These are phyloP conservation scores for Fusarium compactum DNA, from an alignment of 2,329 filamentous ascomycete genomes.

Conservation along the genomic window DNA sequence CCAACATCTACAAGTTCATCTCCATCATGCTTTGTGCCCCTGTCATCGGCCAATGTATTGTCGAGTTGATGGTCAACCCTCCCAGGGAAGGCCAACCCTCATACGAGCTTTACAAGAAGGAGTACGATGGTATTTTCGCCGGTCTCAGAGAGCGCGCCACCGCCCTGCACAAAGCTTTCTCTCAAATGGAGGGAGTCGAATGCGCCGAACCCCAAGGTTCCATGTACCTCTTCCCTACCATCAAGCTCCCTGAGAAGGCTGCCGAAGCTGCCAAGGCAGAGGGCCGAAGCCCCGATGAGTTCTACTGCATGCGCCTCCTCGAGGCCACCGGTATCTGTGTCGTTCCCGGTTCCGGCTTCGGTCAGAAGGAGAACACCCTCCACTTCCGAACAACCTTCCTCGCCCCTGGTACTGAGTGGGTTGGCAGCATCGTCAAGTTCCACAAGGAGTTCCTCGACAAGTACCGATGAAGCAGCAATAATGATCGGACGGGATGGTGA, in stretches of 20 bases:
- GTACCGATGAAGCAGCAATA: slow-evolving; percentile 63
- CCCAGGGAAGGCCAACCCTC: slow-evolving; percentile 86
- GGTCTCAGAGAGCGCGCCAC: slow-evolving; percentile 83
- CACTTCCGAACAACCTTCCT: slow-evolving; percentile 98
- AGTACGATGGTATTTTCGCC: slow-evolving; percentile 85
- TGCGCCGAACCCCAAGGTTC: slow-evolving; percentile 91
- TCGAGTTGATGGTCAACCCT: slow-evolving; percentile 98
- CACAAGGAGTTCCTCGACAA: slow-evolving; percentile 91
- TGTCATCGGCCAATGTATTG: slow-evolving; percentile 94
- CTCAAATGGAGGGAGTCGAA: slow-evolving; percentile 94
- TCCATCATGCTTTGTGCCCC: slow-evolving; percentile 97
- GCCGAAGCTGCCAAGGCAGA: slow-evolving; percentile 79
- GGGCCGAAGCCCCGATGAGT: slow-evolving; percentile 85
- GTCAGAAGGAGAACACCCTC: slow-evolving; percentile 88
- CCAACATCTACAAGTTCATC: slow-evolving; percentile 98
- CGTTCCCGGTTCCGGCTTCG: slow-evolving; percentile 92
- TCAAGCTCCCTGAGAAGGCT: slow-evolving; percentile 82
- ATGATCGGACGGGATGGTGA: neutral
- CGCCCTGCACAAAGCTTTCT: slow-evolving; percentile 90
- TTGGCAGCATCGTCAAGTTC: slow-evolving; percentile 87
- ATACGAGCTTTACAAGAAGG: slow-evolving; percentile 83
- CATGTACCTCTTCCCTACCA: slow-evolving; percentile 99
- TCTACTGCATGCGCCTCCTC: slow-evolving; percentile 91
- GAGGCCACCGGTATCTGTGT: slow-evolving; percentile 96
- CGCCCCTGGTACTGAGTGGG: slow-evolving; percentile 95